Evolutionary conservation across 768 basidiomycete genomes (phyloP).

Genomic region (Serpula lacrymans): DNA sequence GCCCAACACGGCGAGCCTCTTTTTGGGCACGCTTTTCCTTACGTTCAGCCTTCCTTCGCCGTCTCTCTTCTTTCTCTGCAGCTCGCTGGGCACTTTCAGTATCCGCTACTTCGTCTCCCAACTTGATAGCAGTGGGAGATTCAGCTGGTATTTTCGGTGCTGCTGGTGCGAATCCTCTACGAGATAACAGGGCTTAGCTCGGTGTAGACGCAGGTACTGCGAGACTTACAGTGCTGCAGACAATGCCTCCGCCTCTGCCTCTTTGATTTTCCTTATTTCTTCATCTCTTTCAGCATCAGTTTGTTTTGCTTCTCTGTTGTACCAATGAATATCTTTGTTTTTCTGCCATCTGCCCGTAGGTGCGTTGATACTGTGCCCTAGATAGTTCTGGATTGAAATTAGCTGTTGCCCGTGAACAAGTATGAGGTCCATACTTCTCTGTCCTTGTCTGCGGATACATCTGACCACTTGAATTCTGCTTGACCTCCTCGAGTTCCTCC

Average conservation of each 20-base stretch:
- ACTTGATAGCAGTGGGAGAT: constrained; percentile 12
- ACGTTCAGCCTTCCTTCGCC: constrained; percentile 47
- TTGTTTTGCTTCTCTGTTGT: constrained; percentile 57
- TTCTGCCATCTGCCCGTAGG: constrained; percentile 97
- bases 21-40: constrained; percentile 60
- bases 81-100: constrained; percentile 29
- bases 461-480: constrained; percentile 88
- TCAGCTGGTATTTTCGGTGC: constrained; percentile 26
- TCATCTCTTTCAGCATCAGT: constrained; percentile 51
- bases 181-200: constrained; percentile 4
- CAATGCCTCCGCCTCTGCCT: constrained; percentile 86
- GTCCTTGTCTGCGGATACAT: constrained; percentile 90
- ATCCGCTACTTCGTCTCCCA: constrained; percentile 23
- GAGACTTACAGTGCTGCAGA: constrained; percentile 69
- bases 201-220: not conserved
- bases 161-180: constrained; percentile 70
- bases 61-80: constrained; percentile 48
- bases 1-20: constrained; percentile 41
- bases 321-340: constrained; percentile 97
- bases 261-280: constrained; percentile 81
- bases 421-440: constrained; percentile 57
- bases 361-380: constrained; percentile 93
- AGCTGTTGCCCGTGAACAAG: not conserved
- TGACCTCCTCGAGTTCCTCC: constrained; percentile 92
- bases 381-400: constrained; percentile 68